Base-by-base conservation (phyloP, 2,329 filamentous ascomycete species). In the Trichoderma sp. region DNA sequence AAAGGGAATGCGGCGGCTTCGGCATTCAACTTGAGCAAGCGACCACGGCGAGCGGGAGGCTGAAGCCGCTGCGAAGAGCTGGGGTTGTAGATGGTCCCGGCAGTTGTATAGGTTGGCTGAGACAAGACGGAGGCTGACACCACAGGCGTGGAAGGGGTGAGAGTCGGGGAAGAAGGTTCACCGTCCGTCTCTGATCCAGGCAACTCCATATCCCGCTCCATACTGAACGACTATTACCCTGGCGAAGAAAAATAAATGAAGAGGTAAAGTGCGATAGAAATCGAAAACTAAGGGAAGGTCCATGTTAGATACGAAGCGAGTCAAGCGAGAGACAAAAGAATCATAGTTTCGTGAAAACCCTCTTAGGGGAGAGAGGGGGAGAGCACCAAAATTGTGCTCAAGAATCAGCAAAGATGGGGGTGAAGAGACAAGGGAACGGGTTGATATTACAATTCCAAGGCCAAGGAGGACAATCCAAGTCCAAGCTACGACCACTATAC, bases 21-120 rank as follows among this genome's bases (percentile, higher is more conserved):
- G 13, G 74, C 72, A 17, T 74, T 71, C 77, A 78, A 82, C 74
- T 83, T 84, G 71, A 80, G 72, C 37, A 80, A 78, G 63, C 85
- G 82, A 17, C 83, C 82, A 70, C 84, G 82, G 65, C 85, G 83
- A 67, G 81, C 75, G 35, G 85, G 85, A 53, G 85, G 80, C 69
- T 86, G 84, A 29, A 86, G 77, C 15, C 83, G 82, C 50, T 80
- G 78, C 15, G 79, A 74, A 15, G 79, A 76, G 68, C 79, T 79
- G 3, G 84, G 83, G 37, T 84, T 84, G 76, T 84, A 86, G 56
- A 85, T 78, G 4, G 85, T 86, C n/a, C 85, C 85, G 25, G 85
- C 85, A 8, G 85, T 87, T 17, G 84, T 87, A 72, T 86, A 87
- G 53, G 80, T 82, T 29, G 78, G 78, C 69, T 80, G 80, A 39